phyloP scores from a whole-genome alignment of 2,329 filamentous ascomycete species.

The Amesomyces nigricolor region DNA sequence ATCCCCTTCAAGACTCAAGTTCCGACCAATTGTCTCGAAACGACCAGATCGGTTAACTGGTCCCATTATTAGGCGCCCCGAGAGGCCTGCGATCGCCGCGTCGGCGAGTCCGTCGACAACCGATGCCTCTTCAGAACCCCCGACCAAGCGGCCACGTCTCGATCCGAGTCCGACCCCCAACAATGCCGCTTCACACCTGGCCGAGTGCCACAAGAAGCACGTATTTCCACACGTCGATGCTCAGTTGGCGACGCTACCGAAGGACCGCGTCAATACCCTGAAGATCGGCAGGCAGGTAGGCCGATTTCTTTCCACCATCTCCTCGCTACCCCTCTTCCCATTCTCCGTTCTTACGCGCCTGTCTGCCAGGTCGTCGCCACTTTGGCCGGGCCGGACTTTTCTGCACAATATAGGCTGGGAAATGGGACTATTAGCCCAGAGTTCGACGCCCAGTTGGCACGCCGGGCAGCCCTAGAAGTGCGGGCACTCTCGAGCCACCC shows the following conservation, averaged over 20 bases:
- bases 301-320: background rate
- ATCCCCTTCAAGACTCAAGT: background rate
- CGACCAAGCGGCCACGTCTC: conserved; percentile 1
- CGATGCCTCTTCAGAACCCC: background rate
- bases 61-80: background rate
- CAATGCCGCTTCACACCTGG: conserved; percentile 15
- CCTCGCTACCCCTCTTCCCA: background rate
- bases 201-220: conserved; percentile 29
- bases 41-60: conserved; percentile 4
- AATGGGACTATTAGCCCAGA: conserved; percentile 18
- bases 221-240: conserved; percentile 32
- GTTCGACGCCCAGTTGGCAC: conserved; percentile 16
- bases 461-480: conserved; percentile 5
- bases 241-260: conserved; percentile 26
- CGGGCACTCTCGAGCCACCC: conserved; percentile 2
- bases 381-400: conserved; percentile 14
- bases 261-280: conserved; percentile 21
- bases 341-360: background rate
- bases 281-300: conserved; percentile 27
- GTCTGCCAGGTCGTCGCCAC: conserved; percentile 11
- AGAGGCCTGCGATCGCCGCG: background rate
- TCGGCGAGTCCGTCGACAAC: background rate
- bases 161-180: background rate
- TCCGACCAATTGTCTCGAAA: background rate
- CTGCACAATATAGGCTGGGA: conserved; percentile 10